These are phyloP conservation scores for Capronia coronata DNA, from an alignment of 2,329 filamentous ascomycete genomes.

Conservation along the genomic window DNA sequence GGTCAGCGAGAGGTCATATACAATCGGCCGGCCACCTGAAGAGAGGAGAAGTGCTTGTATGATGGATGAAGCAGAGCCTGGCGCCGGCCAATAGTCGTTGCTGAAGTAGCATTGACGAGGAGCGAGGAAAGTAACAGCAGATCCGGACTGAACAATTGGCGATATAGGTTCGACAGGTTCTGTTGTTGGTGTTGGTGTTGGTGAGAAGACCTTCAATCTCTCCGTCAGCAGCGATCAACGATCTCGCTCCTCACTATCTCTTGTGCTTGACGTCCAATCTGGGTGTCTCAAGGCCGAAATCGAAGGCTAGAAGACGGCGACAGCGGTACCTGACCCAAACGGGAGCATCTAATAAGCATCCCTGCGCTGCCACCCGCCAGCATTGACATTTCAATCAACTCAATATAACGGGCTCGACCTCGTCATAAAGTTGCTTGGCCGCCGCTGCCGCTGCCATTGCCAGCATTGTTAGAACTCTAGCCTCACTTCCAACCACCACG, in stretches of 20 bases:
- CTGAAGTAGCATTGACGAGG: slow-evolving; percentile 10
- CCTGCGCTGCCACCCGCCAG: background rate
- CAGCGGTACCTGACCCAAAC: slow-evolving; percentile 5
- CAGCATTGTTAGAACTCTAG: background rate
- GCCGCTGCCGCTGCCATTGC: background rate
- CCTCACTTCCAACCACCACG: background rate
- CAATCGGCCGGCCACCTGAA: slow-evolving; percentile 18
- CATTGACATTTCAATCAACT: no score
- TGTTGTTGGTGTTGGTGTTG: background rate
- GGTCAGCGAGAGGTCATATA: slow-evolving; percentile 2
- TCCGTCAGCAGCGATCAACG: no score
- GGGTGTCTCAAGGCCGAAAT: background rate
- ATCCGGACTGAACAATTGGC: background rate
- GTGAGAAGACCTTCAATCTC: no score
- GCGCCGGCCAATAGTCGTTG: background rate
- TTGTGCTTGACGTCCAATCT: background rate
- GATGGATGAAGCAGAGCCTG: background rate
- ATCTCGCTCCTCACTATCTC: background rate
- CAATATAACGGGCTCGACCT: background rate
- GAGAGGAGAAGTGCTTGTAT: slow-evolving; percentile 3
- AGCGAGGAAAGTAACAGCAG: background rate
- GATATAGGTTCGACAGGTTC: no score
- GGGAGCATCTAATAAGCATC: no score
- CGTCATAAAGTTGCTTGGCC: background rate
- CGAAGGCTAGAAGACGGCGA: background rate